Percentiles rank a stretch among this genome's conserved stretches.
Evolutionary conservation across 73 alveolate genomes (phyloP).

Genomic region (Tetrahymena borealis): DNA sequence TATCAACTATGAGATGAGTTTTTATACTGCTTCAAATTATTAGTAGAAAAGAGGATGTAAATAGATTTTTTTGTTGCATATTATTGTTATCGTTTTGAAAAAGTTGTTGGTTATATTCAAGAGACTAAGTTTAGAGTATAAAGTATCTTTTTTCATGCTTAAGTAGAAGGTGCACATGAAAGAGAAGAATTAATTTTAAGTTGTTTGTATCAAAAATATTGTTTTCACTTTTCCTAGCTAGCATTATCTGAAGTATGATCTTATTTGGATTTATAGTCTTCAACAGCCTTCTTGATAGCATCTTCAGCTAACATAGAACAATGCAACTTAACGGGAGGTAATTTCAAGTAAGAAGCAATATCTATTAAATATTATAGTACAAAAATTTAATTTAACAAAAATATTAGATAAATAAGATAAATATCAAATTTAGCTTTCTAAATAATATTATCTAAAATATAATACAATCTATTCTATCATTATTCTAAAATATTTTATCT

Average conservation of each 20-base stretch:
- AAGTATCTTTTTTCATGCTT: no score
- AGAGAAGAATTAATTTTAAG: no score
- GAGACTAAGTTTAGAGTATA: not conserved
- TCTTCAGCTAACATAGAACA: slow-evolving; percentile 95
- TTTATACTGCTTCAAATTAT: no score
- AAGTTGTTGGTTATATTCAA: no score
- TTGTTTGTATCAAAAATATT: no score
- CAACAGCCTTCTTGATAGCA: slow-evolving; percentile 89
- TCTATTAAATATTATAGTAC: slow-evolving; percentile 36
- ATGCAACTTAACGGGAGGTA: slow-evolving; percentile 91
- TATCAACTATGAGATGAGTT: no score
- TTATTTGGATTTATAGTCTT: slow-evolving; percentile 64
- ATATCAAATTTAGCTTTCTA: not conserved
- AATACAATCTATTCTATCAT: not conserved
- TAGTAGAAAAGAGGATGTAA: no score
- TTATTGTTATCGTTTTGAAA: no score
- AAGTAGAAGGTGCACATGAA: no score
- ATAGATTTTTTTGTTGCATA: no score
- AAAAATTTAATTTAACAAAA: not conserved
- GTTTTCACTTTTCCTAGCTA: no score
- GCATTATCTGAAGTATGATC: not conserved
- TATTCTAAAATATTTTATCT: not conserved
- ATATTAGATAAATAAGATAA: not conserved
- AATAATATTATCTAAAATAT: not conserved
- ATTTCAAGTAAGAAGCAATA: slow-evolving; percentile 71